A percentile compares a stretch with the other conserved stretches of the same genome.
These are phyloP conservation scores for Sporothrix curviconia DNA, from an alignment of 2,329 filamentous ascomycete species.

Conservation along the genomic window DNA sequence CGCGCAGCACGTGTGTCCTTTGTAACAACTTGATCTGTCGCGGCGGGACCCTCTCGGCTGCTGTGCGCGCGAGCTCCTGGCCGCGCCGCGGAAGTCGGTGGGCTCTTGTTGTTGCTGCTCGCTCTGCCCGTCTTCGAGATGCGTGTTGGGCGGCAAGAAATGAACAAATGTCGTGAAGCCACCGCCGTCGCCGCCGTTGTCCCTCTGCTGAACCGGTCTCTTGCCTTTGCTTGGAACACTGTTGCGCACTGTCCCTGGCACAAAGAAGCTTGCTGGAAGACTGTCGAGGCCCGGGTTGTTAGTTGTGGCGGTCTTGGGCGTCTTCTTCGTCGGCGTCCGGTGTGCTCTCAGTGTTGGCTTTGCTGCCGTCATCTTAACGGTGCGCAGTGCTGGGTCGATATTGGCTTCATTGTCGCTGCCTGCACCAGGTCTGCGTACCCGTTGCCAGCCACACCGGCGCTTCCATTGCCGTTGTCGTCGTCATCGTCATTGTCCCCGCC, in stretches of 20 bases:
- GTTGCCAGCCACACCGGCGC: background rate
- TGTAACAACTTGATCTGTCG: background rate
- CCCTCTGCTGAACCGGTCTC: too few species aligned
- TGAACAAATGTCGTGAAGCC: background rate
- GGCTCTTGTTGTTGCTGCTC: background rate
- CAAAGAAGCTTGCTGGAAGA: constrained; percentile 17
- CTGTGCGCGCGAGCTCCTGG: background rate
- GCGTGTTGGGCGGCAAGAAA: constrained; percentile 19
- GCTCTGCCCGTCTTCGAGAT: constrained; percentile 9
- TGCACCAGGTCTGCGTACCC: too few species aligned
- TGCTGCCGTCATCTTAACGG: background rate
- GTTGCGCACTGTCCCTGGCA: background rate
- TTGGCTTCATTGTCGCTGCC: constrained; percentile 6
- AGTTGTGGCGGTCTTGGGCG: background rate
- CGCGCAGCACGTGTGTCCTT: constrained; percentile 3
- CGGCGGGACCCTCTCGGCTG: background rate
- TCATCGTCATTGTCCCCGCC: background rate
- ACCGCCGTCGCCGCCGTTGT: background rate
- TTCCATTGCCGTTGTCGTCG: background rate
- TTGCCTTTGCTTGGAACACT: background rate
- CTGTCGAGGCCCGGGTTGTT: constrained; percentile 18
- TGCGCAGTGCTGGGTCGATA: constrained; percentile 13
- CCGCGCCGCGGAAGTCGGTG: background rate
- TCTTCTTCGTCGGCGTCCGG: background rate
- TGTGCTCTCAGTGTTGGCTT: background rate